Percentiles rank a stretch among this genome's conserved stretches.
Evolutionary conservation across 495 filamentous ascomycete species (phyloP).

Genomic region (Aspergillus hancockii): DNA sequence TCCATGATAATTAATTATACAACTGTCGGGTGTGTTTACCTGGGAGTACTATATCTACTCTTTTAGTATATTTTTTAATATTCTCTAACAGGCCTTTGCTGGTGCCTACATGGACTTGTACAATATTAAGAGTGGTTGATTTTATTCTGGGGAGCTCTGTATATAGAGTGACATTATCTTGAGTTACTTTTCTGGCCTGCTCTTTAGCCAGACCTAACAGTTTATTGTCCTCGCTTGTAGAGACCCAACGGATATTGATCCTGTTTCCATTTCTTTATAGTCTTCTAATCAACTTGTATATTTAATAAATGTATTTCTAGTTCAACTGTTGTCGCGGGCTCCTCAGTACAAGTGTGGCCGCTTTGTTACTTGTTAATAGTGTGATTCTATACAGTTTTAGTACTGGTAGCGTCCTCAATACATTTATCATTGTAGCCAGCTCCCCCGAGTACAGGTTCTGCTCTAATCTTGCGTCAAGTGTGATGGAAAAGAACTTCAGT

Average conservation of each 20-base stretch:
- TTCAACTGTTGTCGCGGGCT: no score
- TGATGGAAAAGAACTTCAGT: no score
- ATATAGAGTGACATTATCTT: slow-evolving; percentile 19
- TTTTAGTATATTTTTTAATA: slow-evolving; percentile 29
- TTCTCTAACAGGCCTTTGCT: slow-evolving; percentile 21
- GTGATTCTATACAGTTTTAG: slow-evolving; percentile 18
- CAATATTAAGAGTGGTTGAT: no score
- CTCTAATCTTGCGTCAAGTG: no score
- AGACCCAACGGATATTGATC: slow-evolving; percentile 19
- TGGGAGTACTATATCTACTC: slow-evolving; percentile 32
- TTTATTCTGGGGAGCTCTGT: slow-evolving; percentile 17
- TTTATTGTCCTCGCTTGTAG: slow-evolving; percentile 19
- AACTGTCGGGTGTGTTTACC: no score
- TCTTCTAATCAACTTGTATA: slow-evolving; percentile 25
- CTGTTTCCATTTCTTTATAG: slow-evolving; percentile 21
- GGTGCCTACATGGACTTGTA: no score
- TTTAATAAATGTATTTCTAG: slow-evolving; percentile 20
- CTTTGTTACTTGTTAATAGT: slow-evolving; percentile 27
- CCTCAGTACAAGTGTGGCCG: slow-evolving; percentile 20
- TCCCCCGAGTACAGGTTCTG: slow-evolving; percentile 22
- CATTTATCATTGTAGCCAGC: slow-evolving; percentile 22
- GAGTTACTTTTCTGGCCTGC: slow-evolving; percentile 22
- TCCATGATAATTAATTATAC: slow-evolving; percentile 33
- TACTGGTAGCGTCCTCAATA: no score
- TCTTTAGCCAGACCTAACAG: slow-evolving; percentile 28